phyloP scores from a whole-genome alignment of 225 moss, liverwort and hornwort genomes.

The Bryum argenteum region DNA sequence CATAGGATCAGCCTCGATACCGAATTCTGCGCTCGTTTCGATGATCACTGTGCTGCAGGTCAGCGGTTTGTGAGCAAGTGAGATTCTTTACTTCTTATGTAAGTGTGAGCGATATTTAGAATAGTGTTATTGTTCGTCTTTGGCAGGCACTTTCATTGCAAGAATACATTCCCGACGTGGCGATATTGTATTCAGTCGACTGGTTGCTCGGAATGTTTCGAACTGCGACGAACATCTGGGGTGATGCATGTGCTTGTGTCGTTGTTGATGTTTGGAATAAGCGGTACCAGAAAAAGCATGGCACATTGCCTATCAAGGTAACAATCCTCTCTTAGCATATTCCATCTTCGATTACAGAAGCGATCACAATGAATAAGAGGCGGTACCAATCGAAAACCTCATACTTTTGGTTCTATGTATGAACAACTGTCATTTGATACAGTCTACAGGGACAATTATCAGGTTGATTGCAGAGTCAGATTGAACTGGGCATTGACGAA shows the following conservation, averaged over 20 bases:
- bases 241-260: slow-evolving; percentile 83
- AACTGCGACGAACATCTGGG: slow-evolving; percentile 84
- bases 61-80: background rate
- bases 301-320: slow-evolving; percentile 46
- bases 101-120: background rate
- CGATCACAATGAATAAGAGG: no score
- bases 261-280: slow-evolving; percentile 76
- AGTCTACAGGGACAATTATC: no score
- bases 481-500: no score
- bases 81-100: background rate
- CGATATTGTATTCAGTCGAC: slow-evolving; percentile 84
- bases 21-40: slow-evolving; percentile 73
- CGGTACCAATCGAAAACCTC: no score
- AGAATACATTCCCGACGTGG: slow-evolving; percentile 70
- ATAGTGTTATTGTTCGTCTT: background rate
- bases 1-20: slow-evolving; percentile 87
- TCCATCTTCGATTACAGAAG: no score
- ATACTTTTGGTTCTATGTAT: no score
- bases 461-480: no score
- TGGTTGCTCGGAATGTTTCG: slow-evolving; percentile 93
- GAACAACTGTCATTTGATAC: no score
- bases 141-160: slow-evolving; percentile 75
- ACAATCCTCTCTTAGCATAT: background rate
- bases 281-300: slow-evolving; percentile 50
- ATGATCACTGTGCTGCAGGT: slow-evolving; percentile 96